These are phyloP conservation scores for Botrytis deweyae DNA, from an alignment of 2,329 filamentous ascomycete genomes.

Conservation along the genomic window DNA sequence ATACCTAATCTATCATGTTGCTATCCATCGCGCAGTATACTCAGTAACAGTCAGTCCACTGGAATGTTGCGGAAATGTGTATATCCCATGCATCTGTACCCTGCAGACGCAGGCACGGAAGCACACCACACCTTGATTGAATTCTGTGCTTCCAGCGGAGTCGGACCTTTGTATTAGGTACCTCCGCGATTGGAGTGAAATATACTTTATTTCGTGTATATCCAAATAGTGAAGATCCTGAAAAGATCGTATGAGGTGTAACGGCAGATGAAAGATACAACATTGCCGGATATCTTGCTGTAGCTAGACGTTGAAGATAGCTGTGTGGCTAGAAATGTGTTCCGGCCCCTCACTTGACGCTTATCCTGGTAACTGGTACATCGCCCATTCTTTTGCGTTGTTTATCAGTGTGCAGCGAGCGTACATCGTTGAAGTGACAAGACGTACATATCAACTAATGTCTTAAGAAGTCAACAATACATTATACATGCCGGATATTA, in stretches of 20 bases:
- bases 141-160: slow-evolving; percentile 10
- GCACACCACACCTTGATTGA: slow-evolving; percentile 10
- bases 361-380: slow-evolving; percentile 5
- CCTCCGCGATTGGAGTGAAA: not conserved
- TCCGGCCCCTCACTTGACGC: not conserved
- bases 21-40: slow-evolving; percentile 11
- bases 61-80: not conserved
- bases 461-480: slow-evolving; percentile 2
- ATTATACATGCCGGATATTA: not conserved
- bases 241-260: not conserved
- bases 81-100: slow-evolving; percentile 15
- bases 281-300: not conserved
- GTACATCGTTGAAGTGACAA: slow-evolving; percentile 10
- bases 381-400: not conserved
- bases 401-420: slow-evolving; percentile 3
- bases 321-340: not conserved
- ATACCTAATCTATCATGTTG: slow-evolving; percentile 15
- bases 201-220: not conserved
- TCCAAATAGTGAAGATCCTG: slow-evolving; percentile 4
- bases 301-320: not conserved
- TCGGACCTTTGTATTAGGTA: not conserved
- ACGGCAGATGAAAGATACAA: slow-evolving; percentile 9
- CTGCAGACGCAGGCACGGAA: slow-evolving; percentile 20
- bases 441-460: not conserved
- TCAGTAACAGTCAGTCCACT: not conserved